Evolutionary conservation across 2,329 filamentous ascomycete species (phyloP), one percentile per base, ranked within the genome.

Genomic region (Didymosphaeria variabile): DNA sequence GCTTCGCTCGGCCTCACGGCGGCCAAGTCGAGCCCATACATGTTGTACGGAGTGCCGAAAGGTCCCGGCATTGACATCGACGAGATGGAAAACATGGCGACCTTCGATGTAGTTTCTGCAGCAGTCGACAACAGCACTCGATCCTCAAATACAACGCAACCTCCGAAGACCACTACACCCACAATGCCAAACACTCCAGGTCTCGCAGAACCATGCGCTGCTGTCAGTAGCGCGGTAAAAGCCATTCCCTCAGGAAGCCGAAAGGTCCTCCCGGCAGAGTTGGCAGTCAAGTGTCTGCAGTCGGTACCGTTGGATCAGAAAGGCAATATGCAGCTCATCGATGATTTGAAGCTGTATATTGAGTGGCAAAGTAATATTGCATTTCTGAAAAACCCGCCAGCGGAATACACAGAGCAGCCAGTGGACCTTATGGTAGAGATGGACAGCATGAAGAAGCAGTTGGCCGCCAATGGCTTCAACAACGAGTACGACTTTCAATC

Each of bases 401-500:
- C 70, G 23, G 73, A 69, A 9, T 79, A 78, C 53, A 74, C 74
- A 0, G 77, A 80, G 52, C 67, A 76, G 40, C 69, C 76, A 0
- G 70, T 80, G 10, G 80, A 82, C 58, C 58, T 82, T 3, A 64
- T 79, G 42, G 75, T 68, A 13, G 74, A 77, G 17, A 67, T 81
- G 42, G 72, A 79, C 3, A 65, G 61, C 1, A 76, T 81, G 59
- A 64, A 71, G 52, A 70, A 67, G 17, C 70, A 73, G 46, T 61
- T 81, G 1, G 32, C 69, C 0, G 59, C 66, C 17, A 71, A 67
- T 15, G 64, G 60, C 0, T 81, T 79, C 66, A 63, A 62, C 15
- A 79, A 67, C 23, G 79, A 81, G 53, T 81, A 80, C 54, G 78
- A 80, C 3, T 79, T 81, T 32, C 78, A 82, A 61, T 55, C 72